A percentile compares a stretch with the other conserved stretches of the same genome.
These are phyloP conservation scores for Phylloporus rhodoxanthus DNA, from an alignment of 768 basidiomycete species.

Conservation along the genomic window DNA sequence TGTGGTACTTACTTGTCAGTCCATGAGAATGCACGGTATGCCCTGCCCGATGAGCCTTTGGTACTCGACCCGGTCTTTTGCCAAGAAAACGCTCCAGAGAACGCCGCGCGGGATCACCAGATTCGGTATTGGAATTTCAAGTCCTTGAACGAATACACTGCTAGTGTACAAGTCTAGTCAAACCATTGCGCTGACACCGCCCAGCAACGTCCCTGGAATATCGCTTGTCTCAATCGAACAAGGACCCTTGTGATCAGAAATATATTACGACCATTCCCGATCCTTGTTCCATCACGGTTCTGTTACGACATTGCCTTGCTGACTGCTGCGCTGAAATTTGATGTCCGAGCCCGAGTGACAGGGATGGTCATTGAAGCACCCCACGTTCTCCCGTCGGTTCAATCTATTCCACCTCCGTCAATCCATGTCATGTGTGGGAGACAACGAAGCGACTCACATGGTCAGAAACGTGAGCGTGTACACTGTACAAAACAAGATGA, in stretches of 20 bases:
- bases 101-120: background rate
- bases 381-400: conserved; percentile 10
- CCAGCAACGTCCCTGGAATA: background rate
- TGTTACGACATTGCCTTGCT: background rate
- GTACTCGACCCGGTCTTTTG: background rate
- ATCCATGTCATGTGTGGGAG: background rate
- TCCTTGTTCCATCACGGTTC: background rate
- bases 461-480: conserved; percentile 15
- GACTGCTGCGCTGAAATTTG: background rate
- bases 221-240: background rate
- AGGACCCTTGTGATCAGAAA: background rate
- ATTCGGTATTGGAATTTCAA: background rate
- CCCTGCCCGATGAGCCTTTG: background rate
- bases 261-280: background rate
- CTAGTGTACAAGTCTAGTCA: background rate
- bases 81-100: background rate
- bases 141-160: background rate
- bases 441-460: conserved; percentile 2
- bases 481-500: conserved; percentile 1
- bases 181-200: background rate
- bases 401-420: background rate
- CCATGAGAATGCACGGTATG: background rate
- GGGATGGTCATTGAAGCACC: background rate
- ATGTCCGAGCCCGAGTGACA: background rate
- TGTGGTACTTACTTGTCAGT: background rate